Percentiles rank a stretch among this genome's conserved stretches.
These are phyloP conservation scores for Juglanconis sp. DNA, from an alignment of 2,329 filamentous ascomycete genomes.

Conservation along the genomic window DNA sequence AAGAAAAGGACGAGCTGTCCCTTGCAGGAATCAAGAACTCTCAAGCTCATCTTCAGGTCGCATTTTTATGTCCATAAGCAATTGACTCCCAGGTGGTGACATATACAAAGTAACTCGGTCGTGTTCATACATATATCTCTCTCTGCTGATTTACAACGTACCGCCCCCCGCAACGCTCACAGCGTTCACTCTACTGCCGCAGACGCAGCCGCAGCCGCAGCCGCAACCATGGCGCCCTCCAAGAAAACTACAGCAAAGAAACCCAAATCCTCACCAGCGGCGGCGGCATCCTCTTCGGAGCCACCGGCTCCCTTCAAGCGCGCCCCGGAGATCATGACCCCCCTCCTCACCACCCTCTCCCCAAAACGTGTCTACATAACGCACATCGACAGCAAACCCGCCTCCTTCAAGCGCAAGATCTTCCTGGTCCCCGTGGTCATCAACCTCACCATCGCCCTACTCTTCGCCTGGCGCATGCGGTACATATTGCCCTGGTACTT, in stretches of 20 bases:
- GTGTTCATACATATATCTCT: neutral
- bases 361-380: slow-evolving; percentile 74
- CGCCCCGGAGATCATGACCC: slow-evolving; percentile 58
- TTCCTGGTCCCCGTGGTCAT: slow-evolving; percentile 76
- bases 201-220: neutral
- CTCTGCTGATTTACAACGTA: neutral
- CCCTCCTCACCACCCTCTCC: slow-evolving; percentile 66
- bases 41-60: neutral
- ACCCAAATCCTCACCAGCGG: slow-evolving; percentile 28
- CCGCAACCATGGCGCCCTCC: slow-evolving; percentile 25
- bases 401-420: slow-evolving; percentile 73
- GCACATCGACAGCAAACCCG: slow-evolving; percentile 72
- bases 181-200: neutral
- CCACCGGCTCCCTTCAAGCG: slow-evolving; percentile 66
- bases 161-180: neutral
- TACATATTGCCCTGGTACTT: slow-evolving; percentile 71
- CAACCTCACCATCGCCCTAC: slow-evolving; percentile 63
- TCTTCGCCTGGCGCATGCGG: slow-evolving; percentile 68
- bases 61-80: neutral
- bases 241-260: slow-evolving; percentile 32
- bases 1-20: neutral
- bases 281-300: slow-evolving; percentile 23
- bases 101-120: too few species aligned
- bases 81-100: neutral
- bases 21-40: neutral